These are phyloP conservation scores for Magnolia changhungtana DNA, from an alignment of 164 flowering plant genomes.

Conservation along the genomic window DNA sequence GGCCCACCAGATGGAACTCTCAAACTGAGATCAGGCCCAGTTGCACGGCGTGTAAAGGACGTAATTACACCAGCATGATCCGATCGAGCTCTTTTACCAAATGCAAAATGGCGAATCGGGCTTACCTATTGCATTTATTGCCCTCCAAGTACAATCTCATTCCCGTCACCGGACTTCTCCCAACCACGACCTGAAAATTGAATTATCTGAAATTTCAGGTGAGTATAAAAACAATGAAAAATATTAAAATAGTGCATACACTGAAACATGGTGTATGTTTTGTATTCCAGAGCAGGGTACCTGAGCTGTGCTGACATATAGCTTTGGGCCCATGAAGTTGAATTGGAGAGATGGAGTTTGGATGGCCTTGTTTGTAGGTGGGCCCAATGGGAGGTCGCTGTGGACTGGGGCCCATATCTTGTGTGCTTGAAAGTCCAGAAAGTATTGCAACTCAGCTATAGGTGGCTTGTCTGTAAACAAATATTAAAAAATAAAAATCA, in stretches of 20 bases:
- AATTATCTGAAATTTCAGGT: not conserved
- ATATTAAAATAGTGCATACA: not conserved
- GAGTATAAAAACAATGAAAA: no score
- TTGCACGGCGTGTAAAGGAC: no score
- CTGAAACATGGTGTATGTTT: not conserved
- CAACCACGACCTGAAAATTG: constrained; percentile 43
- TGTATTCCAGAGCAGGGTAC: constrained; percentile 21
- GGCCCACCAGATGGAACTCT: no score
- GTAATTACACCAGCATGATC: no score
- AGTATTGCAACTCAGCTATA: constrained; percentile 51
- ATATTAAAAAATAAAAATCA: no score
- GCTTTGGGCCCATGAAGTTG: constrained; percentile 68
- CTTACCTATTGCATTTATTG: constrained; percentile 60
- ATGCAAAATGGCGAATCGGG: not conserved
- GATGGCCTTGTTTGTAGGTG: constrained; percentile 30
- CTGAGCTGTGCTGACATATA: constrained; percentile 59
- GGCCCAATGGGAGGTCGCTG: constrained; percentile 61
- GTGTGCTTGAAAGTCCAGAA: constrained; percentile 63
- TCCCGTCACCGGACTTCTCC: constrained; percentile 65
- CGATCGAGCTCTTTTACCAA: no score
- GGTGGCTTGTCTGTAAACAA: constrained; percentile 70
- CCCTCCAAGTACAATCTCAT: constrained; percentile 80
- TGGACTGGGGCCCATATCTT: constrained; percentile 75
- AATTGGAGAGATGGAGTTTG: constrained; percentile 44
- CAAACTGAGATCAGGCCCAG: no score